Evolutionary conservation across 192 early-diverging fungal genomes (phyloP).

Genomic region (Coemansia brasiliensis): DNA sequence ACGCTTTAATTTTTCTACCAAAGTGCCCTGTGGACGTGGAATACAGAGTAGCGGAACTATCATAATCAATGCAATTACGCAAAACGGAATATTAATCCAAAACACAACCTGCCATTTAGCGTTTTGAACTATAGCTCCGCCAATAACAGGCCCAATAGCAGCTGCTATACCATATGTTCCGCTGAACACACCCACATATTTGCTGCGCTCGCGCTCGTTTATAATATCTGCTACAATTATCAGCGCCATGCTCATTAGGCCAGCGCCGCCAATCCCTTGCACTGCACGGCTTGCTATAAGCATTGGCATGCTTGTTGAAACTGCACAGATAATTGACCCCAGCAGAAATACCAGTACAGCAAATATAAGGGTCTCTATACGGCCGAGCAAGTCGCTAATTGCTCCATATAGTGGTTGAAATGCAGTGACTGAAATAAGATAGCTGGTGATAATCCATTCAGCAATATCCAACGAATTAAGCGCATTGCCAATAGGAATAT

Average conservation of each 20-base stretch:
- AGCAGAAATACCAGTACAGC: slow-evolving; percentile 45
- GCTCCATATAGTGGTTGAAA: slow-evolving; percentile 79
- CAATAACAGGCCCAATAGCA: slow-evolving; percentile 71
- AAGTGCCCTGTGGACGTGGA: slow-evolving; percentile 42
- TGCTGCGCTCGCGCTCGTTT: slow-evolving; percentile 67
- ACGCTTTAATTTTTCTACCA: slow-evolving; percentile 43
- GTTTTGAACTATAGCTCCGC: slow-evolving; percentile 68
- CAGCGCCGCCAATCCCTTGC: slow-evolving; percentile 72
- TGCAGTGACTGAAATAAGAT: slow-evolving; percentile 68
- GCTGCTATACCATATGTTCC: slow-evolving; percentile 57
- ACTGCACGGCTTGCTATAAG: slow-evolving; percentile 71
- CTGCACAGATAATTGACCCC: slow-evolving; percentile 46
- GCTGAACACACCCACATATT: slow-evolving; percentile 64
- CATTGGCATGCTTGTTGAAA: slow-evolving; percentile 41
- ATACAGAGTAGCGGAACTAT: slow-evolving; percentile 66
- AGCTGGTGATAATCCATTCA: slow-evolving; percentile 80
- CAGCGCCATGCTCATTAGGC: slow-evolving; percentile 61
- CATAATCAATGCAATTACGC: slow-evolving; percentile 52
- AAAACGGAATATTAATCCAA: slow-evolving; percentile 78
- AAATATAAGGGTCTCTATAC: slow-evolving; percentile 28
- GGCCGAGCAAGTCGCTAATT: slow-evolving; percentile 70
- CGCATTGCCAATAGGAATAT: slow-evolving; percentile 68
- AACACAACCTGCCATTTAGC: slow-evolving; percentile 69
- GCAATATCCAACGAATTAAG: slow-evolving; percentile 65
- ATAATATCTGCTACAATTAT: slow-evolving; percentile 78